Evolutionary conservation across 305 asterid genomes (phyloP).

Genomic region (Galium porrigens): DNA sequence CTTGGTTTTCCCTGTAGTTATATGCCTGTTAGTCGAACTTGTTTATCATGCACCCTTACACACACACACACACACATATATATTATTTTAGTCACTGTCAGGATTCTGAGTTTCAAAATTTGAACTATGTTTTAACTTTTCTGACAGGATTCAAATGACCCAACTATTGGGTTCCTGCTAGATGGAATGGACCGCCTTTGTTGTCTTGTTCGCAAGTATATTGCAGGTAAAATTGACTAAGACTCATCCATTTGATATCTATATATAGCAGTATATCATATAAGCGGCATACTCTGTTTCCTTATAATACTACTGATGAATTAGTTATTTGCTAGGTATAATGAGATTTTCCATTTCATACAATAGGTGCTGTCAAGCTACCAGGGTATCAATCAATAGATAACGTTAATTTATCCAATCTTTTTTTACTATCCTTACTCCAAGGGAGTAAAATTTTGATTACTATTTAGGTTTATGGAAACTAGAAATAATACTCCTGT

Average conservation of each 20-base stretch:
- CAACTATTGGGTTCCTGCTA: constrained; percentile 84
- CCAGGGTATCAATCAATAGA: background rate
- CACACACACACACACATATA: background rate
- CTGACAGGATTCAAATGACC: constrained; percentile 87
- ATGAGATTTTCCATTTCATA: background rate
- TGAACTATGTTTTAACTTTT: constrained; percentile 1
- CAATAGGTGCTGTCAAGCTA: background rate
- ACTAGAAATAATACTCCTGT: background rate
- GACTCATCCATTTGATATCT: background rate
- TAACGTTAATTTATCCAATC: background rate
- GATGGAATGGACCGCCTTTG: constrained; percentile 97
- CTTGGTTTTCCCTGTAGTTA: constrained; percentile 10
- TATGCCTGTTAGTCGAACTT: constrained; percentile 14
- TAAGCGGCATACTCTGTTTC: background rate
- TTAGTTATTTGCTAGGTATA: background rate
- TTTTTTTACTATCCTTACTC: background rate
- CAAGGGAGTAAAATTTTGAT: background rate
- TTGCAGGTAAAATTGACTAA: constrained; percentile 62
- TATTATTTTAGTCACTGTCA: constrained; percentile 9
- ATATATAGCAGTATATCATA: background rate
- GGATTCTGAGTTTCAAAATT: constrained; percentile 13
- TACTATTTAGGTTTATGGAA: background rate
- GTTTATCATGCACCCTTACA: background rate
- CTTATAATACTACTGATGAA: background rate
- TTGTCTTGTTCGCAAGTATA: constrained; percentile 92